Conservation (phyloP, 805 yeast species). For the Suhomyces sp. region DNA sequence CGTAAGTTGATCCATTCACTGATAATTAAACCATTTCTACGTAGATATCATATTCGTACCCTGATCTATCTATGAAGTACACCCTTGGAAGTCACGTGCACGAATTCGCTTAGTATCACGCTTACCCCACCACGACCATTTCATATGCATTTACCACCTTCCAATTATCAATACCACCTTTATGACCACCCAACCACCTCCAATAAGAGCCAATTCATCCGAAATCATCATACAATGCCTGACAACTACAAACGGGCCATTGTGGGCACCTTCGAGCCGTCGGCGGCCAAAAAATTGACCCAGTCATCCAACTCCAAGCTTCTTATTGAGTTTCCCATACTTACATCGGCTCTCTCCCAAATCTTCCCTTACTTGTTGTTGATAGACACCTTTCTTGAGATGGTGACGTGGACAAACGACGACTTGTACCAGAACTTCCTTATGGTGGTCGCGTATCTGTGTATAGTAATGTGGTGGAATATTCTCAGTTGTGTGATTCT, state of each 20-base stretch:
- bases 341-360: slow-evolving; percentile 47
- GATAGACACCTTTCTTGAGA: slow-evolving; percentile 43
- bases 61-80: too few relatives aligned
- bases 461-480: slow-evolving; percentile 46
- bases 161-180: too few relatives aligned
- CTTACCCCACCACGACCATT: too few relatives aligned
- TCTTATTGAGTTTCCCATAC: slow-evolving; percentile 44
- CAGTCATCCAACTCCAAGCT: slow-evolving; percentile 28
- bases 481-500: slow-evolving; percentile 32
- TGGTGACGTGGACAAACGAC: slow-evolving; percentile 56
- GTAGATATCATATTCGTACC: too few relatives aligned
- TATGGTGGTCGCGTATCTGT: slow-evolving; percentile 36
- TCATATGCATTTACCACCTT: too few relatives aligned
- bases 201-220: too few relatives aligned
- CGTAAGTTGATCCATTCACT: too few relatives aligned
- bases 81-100: too few relatives aligned
- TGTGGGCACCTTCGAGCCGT: slow-evolving; percentile 37
- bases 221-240: too few relatives aligned
- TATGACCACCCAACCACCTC: too few relatives aligned
- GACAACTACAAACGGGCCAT: slow-evolving; percentile 5
- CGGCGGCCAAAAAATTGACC: slow-evolving; percentile 34
- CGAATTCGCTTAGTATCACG: too few relatives aligned
- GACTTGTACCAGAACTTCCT: slow-evolving; percentile 49
- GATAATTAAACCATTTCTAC: too few relatives aligned
- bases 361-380: slow-evolving; percentile 49